These are phyloP conservation scores for Mycena epipterygia DNA, from an alignment of 768 basidiomycete genomes.

Conservation along the genomic window DNA sequence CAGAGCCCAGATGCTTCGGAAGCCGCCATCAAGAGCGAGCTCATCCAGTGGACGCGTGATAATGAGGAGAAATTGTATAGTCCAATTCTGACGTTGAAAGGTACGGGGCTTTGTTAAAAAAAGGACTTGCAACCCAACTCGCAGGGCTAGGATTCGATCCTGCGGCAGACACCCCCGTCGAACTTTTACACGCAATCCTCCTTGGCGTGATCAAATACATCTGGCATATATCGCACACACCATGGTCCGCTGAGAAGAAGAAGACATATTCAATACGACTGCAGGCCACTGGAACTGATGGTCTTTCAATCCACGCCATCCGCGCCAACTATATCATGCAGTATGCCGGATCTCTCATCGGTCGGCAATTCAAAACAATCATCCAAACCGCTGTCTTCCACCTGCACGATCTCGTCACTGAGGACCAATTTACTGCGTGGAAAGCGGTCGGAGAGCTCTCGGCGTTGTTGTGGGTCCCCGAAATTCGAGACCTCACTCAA, in stretches of 20 bases:
- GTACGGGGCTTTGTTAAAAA: background rate
- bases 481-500: no score
- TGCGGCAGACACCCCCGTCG: background rate
- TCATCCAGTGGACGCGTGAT: background rate
- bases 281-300: background rate
- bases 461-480: no score
- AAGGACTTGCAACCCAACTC: background rate
- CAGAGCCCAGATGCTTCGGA: background rate
- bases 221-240: background rate
- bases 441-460: no score
- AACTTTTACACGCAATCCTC: background rate
- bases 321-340: no score
- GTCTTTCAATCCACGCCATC: no score
- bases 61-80: background rate
- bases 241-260: background rate
- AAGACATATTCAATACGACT: background rate
- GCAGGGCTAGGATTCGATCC: background rate
- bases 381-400: no score
- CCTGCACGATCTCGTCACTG: no score
- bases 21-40: background rate
- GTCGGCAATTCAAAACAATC: no score
- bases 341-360: no score
- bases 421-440: no score
- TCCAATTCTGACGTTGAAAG: background rate
- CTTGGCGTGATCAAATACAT: background rate